Evolutionary conservation across 192 early-diverging fungal species (phyloP), one percentile per base, ranked within the genome.

Genomic region (Podila horticola): DNA sequence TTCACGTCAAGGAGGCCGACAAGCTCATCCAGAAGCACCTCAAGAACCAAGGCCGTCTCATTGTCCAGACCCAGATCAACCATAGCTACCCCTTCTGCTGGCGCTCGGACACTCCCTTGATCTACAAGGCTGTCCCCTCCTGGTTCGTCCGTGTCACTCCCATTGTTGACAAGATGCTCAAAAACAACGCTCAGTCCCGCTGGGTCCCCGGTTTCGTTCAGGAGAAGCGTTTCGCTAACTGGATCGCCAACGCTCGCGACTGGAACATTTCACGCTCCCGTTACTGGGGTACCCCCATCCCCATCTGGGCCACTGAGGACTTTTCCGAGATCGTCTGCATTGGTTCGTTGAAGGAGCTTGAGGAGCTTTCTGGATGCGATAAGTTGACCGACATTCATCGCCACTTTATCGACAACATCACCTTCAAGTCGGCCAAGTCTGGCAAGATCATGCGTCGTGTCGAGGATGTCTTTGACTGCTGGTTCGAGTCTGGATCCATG

Each of bases 201-300:
- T 99, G 98, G 98, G 97, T 99, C 22, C 98, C 98, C 11, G 91
- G 92, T 30, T 95, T 94, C 84, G 94, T 99, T 52, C 94, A 98
- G 85, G 98, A 99, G 74, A 96, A 96, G 89, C 91, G 97, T 36
- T 99, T 99, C 83, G 93, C 90, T 64, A 97, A 98, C 90, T 99
- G 98, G 98, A 91, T 99, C 74, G 93, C 88, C 51, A 93, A 93
- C 64, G 95, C 96, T 15, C 93, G 96, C 60, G 98, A 99, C 86
- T 99, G 98, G 98, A 96, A 96, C 73, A 89, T 99, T 64, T 99
- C 97, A 34, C 94, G 98, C 74, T 96, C 94, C 83, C 93, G 98
- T 68, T 99, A 95, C 90, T 99, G 98, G 98, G 98, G 98, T 73
- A 99, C 98, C n/a, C 98, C 98, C 59, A 97, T 99, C 62, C 98